Evolutionary conservation across 2,329 filamentous ascomycete species (phyloP), one percentile per base, ranked within the genome.

Genomic region (Furcasterigmium sp.): DNA sequence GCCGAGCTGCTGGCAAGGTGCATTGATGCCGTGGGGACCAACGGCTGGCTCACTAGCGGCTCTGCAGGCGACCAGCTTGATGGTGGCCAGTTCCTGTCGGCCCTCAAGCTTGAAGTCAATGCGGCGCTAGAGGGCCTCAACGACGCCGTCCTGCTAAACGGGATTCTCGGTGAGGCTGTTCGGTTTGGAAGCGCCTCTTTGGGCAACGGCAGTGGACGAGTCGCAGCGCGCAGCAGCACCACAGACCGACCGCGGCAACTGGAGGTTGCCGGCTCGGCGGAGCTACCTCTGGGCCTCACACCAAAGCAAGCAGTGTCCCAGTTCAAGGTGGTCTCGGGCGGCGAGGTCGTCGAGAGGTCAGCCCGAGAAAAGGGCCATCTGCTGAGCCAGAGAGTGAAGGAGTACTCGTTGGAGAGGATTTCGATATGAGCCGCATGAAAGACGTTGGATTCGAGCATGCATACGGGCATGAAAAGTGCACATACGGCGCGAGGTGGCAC

Each of bases 321-420:
- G 47, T 65, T 71, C 48, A 82, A 87, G 75, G 68, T 86, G 52
- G 70, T 82, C 52, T 71, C 76, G 37, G 82, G 81, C 44, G 87
- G 88, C 15, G 85, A 89, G 67, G 69, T 88, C 32, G 73, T 82
- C 49, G 69, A 77, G 60, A 78, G 87, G 53, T 89, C 75, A 53
- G 72, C 69, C 53, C 74, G 89, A 62, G 85, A 95, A 67, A 82
- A 84, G 46, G 87, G 86, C 15, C 80, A 86, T 63, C 66, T 94
- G 61, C 80, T 85, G 57, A 88, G 85, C 58, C 85, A 87, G 67
- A 84, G 83, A 59, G 84, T 91, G 48, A 86, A 85, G 44, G 80
- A 84, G 52, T 95, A 96, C 67, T 88, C 86, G 37, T 75, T 91
- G 51, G 89, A 95, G 68, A 80, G 81, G 64, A 82, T 95, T 53